Base-by-base conservation (phyloP, 768 basidiomycete genomes). In the Lentinula sp. region DNA sequence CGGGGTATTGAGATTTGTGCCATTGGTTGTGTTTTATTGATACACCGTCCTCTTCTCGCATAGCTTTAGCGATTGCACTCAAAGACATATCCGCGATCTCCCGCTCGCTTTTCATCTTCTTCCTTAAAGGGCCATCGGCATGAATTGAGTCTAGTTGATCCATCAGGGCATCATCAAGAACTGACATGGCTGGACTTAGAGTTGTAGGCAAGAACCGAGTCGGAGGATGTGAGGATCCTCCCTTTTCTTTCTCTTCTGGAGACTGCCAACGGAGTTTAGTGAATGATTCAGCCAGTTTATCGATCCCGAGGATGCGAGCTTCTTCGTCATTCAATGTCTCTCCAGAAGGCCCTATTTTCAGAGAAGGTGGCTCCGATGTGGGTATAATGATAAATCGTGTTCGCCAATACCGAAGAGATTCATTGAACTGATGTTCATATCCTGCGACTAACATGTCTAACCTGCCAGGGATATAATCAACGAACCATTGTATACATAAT, bases 341-440 rank as follows among this genome's bases (percentile, higher is more conserved):
- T 1, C 88, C 89, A 1, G 81, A 80, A 0, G 88, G 80, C 0
- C 86, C 85, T 11, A 77, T 74, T 48, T 75, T 80, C 1, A 79
- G 69, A 37, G 78, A 74, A 3, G 83, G 93, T 62, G 85, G 80
- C 40, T 92, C 89, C 13, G 83, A 78, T 0, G 93, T 88, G 0
- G 96, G 96, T 32, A 99, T 90, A 18, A 99, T 86, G 28, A 98
- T 81, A 70, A 97, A 97, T 21, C 95, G 81, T 0, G 95, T 98
- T 11, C 95, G 83, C 93, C 96, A 97, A 67, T 96, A 96, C 50
- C 91, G 85, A 35, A 95, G 77, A 2, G 89, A 87, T 62, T 93
- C 91, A 67, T 84, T 85, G 70, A 91, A 87, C 55, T 88, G 80
- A 62, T 86, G 84, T 67, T 93, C 89, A 66, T 93, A 90, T 1